Evolutionary conservation across 2,329 filamentous ascomycete genomes (phyloP).

Genomic region (Penicillium griseofulvum): DNA sequence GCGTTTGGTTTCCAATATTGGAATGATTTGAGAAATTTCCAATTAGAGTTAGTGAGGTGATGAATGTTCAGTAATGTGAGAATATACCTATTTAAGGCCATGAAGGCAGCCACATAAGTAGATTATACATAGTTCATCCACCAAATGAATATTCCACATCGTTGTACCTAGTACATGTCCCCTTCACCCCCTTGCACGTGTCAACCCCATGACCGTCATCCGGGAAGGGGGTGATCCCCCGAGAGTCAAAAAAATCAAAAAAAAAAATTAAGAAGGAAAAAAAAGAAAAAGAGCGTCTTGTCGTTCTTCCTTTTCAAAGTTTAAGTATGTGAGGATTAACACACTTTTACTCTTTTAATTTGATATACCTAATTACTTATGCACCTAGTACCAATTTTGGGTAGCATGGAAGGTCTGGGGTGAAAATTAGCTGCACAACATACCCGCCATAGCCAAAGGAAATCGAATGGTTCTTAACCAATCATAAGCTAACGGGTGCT

Average conservation of each 20-base stretch:
- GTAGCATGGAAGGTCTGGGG: slow-evolving; percentile 18
- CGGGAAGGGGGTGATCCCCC: slow-evolving; percentile 10
- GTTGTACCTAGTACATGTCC: not conserved
- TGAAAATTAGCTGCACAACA: slow-evolving; percentile 24
- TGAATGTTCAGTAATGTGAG: not conserved
- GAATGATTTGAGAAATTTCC: not conserved
- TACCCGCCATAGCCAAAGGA: slow-evolving; percentile 13
- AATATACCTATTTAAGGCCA: not conserved
- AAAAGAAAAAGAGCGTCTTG: no score
- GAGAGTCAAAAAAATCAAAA: not conserved
- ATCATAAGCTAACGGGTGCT: slow-evolving; percentile 13
- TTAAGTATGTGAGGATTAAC: no score
- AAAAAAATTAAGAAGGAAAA: no score
- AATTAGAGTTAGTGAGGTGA: not conserved
- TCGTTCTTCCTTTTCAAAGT: no score
- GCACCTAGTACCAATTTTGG: slow-evolving; percentile 10
- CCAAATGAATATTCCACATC: fast-evolving
- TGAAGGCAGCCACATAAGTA: not conserved
- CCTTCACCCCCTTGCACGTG: slow-evolving; percentile 16
- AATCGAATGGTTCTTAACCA: slow-evolving; percentile 13
- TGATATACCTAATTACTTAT: not conserved
- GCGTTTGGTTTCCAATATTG: no score
- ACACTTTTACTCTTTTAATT: not conserved
- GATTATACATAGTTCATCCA: not conserved
- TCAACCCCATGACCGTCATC: not conserved